phyloP scores from a whole-genome alignment of 768 basidiomycete species.

The Dioszegia aurantiaca region DNA sequence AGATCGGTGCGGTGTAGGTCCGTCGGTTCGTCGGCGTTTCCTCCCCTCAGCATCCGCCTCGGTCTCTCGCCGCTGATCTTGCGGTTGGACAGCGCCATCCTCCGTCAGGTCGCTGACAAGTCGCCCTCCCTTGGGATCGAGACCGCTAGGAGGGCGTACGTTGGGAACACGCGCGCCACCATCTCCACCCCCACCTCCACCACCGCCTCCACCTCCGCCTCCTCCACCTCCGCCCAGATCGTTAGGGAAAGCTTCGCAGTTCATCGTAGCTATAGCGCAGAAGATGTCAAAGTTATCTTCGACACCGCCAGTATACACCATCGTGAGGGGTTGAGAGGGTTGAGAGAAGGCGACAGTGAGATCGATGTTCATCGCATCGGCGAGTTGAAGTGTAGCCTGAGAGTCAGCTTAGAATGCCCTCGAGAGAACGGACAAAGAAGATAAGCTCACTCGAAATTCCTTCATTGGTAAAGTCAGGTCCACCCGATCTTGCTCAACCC shows the following conservation, averaged over 20 bases:
- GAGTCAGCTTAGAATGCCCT: slow-evolving; percentile 3
- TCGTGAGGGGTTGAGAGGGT: slow-evolving; percentile 44
- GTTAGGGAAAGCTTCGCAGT: slow-evolving; percentile 38
- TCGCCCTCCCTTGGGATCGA: slow-evolving; percentile 2
- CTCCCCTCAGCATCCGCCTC: slow-evolving; percentile 9
- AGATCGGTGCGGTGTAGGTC: background rate
- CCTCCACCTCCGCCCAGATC: slow-evolving; percentile 1
- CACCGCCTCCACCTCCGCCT: no score
- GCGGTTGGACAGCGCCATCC: no score
- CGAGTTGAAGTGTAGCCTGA: slow-evolving; percentile 45
- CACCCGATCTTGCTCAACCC: slow-evolving; percentile 31
- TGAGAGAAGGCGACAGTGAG: slow-evolving; percentile 43
- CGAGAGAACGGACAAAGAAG: background rate
- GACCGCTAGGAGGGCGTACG: background rate
- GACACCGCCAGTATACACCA: slow-evolving; percentile 34
- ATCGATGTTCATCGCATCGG: slow-evolving; percentile 41
- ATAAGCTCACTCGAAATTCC: slow-evolving; percentile 48
- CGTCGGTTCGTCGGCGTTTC: background rate
- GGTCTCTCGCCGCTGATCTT: background rate
- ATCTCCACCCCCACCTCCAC: no score
- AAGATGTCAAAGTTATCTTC: slow-evolving; percentile 39
- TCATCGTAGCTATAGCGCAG: slow-evolving; percentile 50
- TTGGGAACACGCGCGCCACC: no score
- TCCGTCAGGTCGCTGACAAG: slow-evolving; percentile 6
- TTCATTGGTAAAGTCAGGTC: slow-evolving; percentile 49